phyloP scores from a whole-genome alignment of 2,329 filamentous ascomycete species.

The Diplodia scrobiculata region DNA sequence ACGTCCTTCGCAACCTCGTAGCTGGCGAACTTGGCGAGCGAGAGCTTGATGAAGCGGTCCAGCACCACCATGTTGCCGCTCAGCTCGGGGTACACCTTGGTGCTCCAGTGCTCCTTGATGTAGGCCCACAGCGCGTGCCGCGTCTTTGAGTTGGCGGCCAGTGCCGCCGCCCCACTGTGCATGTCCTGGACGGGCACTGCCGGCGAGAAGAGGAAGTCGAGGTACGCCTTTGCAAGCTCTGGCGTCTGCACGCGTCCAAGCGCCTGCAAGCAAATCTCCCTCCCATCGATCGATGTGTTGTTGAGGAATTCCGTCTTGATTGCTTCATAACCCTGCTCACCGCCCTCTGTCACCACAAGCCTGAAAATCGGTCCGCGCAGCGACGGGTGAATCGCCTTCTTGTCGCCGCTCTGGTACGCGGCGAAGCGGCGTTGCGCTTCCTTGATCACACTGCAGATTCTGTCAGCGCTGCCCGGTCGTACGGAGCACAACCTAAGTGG shows the following conservation, averaged over 20 bases:
- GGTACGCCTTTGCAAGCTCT: slow-evolving; percentile 67
- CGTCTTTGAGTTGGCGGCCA: slow-evolving; percentile 72
- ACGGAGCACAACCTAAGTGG: slow-evolving; percentile 16
- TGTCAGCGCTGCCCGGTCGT: slow-evolving; percentile 10
- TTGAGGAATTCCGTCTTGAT: slow-evolving; percentile 83
- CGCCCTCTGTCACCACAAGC: slow-evolving; percentile 73
- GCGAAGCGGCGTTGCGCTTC: slow-evolving; percentile 80
- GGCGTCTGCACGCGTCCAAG: slow-evolving; percentile 73
- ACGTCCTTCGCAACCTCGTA: slow-evolving; percentile 72
- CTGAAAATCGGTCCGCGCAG: slow-evolving; percentile 80
- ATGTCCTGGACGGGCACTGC: slow-evolving; percentile 85
- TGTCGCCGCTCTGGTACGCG: slow-evolving; percentile 68
- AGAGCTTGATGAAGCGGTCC: slow-evolving; percentile 81
- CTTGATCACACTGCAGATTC: slow-evolving; percentile 62
- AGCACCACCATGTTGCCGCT: slow-evolving; percentile 81
- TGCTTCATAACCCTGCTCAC: slow-evolving; percentile 67
- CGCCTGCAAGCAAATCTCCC: slow-evolving; percentile 77
- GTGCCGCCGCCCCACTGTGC: slow-evolving; percentile 73
- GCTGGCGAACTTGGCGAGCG: slow-evolving; percentile 77
- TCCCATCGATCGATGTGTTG: slow-evolving; percentile 85
- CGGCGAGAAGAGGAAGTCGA: slow-evolving; percentile 77
- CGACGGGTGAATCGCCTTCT: slow-evolving; percentile 75
- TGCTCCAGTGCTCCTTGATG: slow-evolving; percentile 78
- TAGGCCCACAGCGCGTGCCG: slow-evolving; percentile 81
- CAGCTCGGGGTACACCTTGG: slow-evolving; percentile 67